Conservation (phyloP, 2,329 filamentous ascomycete species). For the Pseudovirgaria hyperparasitica region DNA sequence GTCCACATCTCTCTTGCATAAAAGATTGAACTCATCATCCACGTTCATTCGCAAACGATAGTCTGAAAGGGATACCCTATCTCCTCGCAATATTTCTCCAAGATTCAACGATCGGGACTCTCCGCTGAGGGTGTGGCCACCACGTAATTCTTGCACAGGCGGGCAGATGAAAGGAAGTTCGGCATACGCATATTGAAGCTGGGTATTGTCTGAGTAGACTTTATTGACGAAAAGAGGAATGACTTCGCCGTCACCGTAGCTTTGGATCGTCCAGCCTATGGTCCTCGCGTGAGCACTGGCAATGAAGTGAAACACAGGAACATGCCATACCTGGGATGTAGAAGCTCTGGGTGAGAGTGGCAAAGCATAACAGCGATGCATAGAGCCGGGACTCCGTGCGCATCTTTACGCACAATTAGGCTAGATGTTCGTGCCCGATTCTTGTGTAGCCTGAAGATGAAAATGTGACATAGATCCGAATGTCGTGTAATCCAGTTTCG, state of each 20-base stretch:
- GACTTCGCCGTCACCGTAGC: slow-evolving; percentile 61
- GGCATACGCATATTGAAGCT: slow-evolving; percentile 85
- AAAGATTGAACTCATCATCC: slow-evolving; percentile 57
- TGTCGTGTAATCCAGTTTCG: no score
- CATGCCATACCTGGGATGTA: slow-evolving; percentile 63
- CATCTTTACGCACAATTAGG: no score
- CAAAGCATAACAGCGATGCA: slow-evolving; percentile 34
- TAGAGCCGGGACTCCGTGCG: slow-evolving; percentile 25
- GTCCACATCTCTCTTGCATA: slow-evolving; percentile 58
- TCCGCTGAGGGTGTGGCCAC: slow-evolving; percentile 59
- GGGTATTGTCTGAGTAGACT: slow-evolving; percentile 77
- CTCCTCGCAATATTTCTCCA: slow-evolving; percentile 75
- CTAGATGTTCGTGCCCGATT: no score
- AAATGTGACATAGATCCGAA: no score
- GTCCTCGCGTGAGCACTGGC: slow-evolving; percentile 1
- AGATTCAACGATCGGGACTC: slow-evolving; percentile 71
- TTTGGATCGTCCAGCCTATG: slow-evolving; percentile 69
- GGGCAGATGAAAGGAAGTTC: slow-evolving; percentile 81
- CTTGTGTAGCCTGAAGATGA: no score
- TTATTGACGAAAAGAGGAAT: slow-evolving; percentile 87
- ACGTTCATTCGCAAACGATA: slow-evolving; percentile 68
- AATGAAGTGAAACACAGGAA: slow-evolving; percentile 1
- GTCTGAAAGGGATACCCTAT: slow-evolving; percentile 74
- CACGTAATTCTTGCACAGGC: slow-evolving; percentile 53
- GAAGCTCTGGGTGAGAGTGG: slow-evolving; percentile 51